Evolutionary conservation across 192 early-diverging fungal genomes (phyloP).

Genomic region (Dispira parvispora): DNA sequence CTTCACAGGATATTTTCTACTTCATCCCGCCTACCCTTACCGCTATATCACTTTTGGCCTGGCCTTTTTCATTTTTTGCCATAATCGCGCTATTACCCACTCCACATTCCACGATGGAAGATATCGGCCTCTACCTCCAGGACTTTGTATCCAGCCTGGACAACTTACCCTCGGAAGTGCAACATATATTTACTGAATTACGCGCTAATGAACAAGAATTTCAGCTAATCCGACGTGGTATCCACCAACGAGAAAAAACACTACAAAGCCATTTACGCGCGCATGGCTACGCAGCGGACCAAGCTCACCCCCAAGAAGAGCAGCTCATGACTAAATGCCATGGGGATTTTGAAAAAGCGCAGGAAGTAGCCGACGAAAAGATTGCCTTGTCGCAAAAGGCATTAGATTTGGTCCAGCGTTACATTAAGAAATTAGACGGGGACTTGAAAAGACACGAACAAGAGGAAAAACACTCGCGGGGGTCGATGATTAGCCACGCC

Average conservation of each 20-base stretch:
- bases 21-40: neutral
- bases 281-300: conserved; percentile 2
- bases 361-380: conserved; percentile 1
- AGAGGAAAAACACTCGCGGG: neutral
- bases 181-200: conserved; percentile 3
- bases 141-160: conserved; percentile 1
- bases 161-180: neutral
- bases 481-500: neutral
- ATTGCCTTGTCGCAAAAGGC: neutral
- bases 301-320: neutral
- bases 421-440: neutral
- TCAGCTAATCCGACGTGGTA: conserved; percentile 1
- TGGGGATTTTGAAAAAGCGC: neutral
- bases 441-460: conserved; percentile 5
- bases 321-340: neutral
- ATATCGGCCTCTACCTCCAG: conserved; percentile 3
- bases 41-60: too few relatives aligned
- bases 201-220: conserved; percentile 2
- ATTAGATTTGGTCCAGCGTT: neutral
- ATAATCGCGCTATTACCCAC: neutral
- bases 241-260: conserved; percentile 3
- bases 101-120: neutral
- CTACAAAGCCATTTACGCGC: neutral
- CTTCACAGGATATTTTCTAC: neutral
- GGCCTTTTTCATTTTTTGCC: neutral